A percentile compares a stretch with the other conserved stretches of the same genome.
Evolutionary conservation across 148 eudicot species (phyloP).

Genomic region (Oxyria digyna): DNA sequence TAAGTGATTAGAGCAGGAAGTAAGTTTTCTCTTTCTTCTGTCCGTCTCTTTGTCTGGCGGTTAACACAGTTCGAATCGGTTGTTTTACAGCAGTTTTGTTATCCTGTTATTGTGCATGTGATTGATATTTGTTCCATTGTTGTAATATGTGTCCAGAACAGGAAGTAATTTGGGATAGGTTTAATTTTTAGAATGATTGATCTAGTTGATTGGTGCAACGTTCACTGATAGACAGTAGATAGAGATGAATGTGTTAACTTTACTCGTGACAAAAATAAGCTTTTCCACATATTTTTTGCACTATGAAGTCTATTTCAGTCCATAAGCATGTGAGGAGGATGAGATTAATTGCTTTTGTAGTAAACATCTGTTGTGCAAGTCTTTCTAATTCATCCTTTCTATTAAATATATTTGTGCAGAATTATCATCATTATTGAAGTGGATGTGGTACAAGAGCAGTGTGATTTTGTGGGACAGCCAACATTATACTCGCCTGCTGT

Average conservation of each 20-base stretch:
- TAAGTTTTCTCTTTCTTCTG: too few species aligned
- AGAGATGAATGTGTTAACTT: neutral
- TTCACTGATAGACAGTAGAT: too few species aligned
- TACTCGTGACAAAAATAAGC: neutral
- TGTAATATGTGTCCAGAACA: too few species aligned
- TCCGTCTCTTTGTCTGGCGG: too few species aligned
- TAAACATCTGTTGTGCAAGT: neutral
- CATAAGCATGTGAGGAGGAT: neutral
- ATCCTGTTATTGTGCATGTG: too few species aligned
- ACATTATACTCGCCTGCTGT: conserved; percentile 20
- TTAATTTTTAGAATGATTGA: too few species aligned
- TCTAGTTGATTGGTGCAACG: too few species aligned
- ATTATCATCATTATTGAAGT: conserved; percentile 59
- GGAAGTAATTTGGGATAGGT: too few species aligned
- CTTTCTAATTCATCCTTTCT: neutral
- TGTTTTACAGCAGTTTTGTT: too few species aligned
- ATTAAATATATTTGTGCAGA: conserved; percentile 36
- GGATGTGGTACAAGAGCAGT: conserved; percentile 45
- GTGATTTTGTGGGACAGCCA: conserved; percentile 68
- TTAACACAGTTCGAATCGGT: too few species aligned
- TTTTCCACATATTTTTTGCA: neutral
- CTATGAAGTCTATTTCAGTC: neutral
- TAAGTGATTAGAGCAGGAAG: too few species aligned
- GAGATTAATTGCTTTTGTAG: neutral
- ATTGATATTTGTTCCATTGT: too few species aligned